phyloP scores from a whole-genome alignment of 2,329 filamentous ascomycete species.

The Aspergillus sp. region DNA sequence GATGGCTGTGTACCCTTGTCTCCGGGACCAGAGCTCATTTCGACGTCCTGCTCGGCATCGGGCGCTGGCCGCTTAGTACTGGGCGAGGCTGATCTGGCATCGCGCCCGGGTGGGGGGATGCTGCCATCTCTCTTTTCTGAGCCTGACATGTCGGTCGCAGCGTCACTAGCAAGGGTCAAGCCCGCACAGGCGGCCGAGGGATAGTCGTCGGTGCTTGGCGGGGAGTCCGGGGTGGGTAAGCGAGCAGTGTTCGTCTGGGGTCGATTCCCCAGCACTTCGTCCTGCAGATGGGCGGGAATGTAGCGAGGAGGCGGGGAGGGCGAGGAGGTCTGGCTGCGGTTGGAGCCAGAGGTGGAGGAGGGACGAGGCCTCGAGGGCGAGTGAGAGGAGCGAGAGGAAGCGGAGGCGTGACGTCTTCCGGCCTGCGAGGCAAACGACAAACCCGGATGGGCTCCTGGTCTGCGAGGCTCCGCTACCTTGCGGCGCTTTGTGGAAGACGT shows the following conservation, averaged over 20 bases:
- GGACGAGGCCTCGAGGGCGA: constrained; percentile 16
- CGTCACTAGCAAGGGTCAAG: constrained; percentile 49
- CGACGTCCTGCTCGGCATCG: constrained; percentile 29
- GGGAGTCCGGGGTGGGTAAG: constrained; percentile 34
- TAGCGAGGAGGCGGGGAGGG: constrained; percentile 44
- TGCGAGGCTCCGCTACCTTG: constrained; percentile 47
- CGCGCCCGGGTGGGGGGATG: constrained; percentile 23
- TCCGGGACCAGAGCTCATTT: constrained; percentile 22
- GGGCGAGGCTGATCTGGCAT: constrained; percentile 33
- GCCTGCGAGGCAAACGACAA: constrained; percentile 32
- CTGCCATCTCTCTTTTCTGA: constrained; percentile 30
- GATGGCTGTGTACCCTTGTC: constrained; percentile 22
- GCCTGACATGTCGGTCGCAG: constrained; percentile 45
- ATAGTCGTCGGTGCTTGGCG: constrained; percentile 36
- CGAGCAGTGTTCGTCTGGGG: constrained; percentile 37
- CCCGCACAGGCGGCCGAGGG: constrained; percentile 56
- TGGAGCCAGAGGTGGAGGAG: constrained; percentile 24
- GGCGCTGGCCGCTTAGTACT: constrained; percentile 37
- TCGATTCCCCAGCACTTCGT: constrained; percentile 45
- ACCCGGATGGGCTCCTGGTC: constrained; percentile 35
- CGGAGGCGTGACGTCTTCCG: constrained; percentile 36
- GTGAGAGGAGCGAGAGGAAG: constrained; percentile 20
- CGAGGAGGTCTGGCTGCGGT: constrained; percentile 29
- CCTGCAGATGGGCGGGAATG: constrained; percentile 57
- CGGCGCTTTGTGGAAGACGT: constrained; percentile 53